A percentile compares a stretch with the other conserved stretches of the same genome.
Evolutionary conservation across 192 early-diverging fungal genomes (phyloP).

Genomic region (Backusella morwellensis): DNA sequence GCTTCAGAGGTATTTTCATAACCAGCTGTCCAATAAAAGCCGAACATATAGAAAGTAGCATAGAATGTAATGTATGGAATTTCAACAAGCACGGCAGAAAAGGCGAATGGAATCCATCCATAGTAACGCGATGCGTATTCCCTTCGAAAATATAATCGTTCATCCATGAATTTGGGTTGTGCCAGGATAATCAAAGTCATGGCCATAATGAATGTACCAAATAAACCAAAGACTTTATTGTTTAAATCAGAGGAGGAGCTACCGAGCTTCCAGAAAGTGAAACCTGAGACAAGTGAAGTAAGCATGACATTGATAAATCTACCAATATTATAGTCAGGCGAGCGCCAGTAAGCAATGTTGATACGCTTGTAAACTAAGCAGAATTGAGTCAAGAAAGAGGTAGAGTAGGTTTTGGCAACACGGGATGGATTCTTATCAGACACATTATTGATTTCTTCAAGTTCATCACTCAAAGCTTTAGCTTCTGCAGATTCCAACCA

Average conservation of each 20-base stretch:
- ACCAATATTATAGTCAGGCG: constrained; percentile 74
- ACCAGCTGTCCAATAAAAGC: constrained; percentile 74
- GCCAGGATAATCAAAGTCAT: constrained; percentile 67
- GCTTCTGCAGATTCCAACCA: constrained; percentile 65
- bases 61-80: constrained; percentile 65
- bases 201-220: constrained; percentile 63
- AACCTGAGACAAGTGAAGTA: constrained; percentile 60
- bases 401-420: constrained; percentile 44
- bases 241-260: constrained; percentile 61
- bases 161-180: constrained; percentile 64
- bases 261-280: constrained; percentile 68
- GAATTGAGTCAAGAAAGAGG: constrained; percentile 45
- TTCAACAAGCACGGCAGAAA: constrained; percentile 63
- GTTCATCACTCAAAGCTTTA: constrained; percentile 35
- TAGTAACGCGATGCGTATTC: constrained; percentile 69
- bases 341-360: constrained; percentile 65
- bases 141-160: constrained; percentile 66
- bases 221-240: constrained; percentile 70
- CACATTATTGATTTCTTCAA: constrained; percentile 46
- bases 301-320: constrained; percentile 59
- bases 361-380: constrained; percentile 63
- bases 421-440: constrained; percentile 32
- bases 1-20: constrained; percentile 46
- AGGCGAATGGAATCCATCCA: constrained; percentile 63
- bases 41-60: constrained; percentile 61